Evolutionary conservation across 1,284 basidiomycete genomes (phyloP).

Genomic region (Ustilago curta): DNA sequence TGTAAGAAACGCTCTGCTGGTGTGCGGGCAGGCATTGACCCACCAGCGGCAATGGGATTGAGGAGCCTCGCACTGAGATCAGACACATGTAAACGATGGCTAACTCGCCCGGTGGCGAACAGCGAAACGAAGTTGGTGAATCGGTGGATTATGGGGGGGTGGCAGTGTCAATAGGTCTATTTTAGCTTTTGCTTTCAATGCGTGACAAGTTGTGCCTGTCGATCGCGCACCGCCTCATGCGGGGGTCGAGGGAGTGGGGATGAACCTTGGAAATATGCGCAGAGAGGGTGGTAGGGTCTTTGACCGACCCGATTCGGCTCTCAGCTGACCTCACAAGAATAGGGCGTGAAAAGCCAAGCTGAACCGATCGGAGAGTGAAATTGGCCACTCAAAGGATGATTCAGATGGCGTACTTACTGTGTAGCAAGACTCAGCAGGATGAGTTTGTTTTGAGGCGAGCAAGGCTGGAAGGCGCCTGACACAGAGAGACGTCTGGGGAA

Average conservation of each 20-base stretch:
- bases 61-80: conserved; percentile 7
- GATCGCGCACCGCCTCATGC: conserved; percentile 7
- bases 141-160: no score
- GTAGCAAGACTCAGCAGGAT: no score
- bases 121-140: no score
- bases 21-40: not conserved
- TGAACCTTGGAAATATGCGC: conserved; percentile 19
- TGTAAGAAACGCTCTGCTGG: no score
- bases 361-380: not conserved
- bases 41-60: not conserved
- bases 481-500: no score
- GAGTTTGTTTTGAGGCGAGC: no score
- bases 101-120: no score
- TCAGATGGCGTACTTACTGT: no score
- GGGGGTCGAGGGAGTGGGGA: not conserved
- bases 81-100: no score
- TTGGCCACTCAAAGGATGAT: not conserved
- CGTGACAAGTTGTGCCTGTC: not conserved
- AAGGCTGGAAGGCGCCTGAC: no score
- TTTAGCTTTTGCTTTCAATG: not conserved
- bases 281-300: conserved; percentile 8
- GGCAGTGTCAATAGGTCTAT: not conserved
- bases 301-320: not conserved
- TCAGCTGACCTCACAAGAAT: not conserved
- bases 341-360: conserved; percentile 1